These are phyloP conservation scores for Wolfiporia cocos DNA, from an alignment of 1,284 basidiomycete genomes.

Conservation along the genomic window DNA sequence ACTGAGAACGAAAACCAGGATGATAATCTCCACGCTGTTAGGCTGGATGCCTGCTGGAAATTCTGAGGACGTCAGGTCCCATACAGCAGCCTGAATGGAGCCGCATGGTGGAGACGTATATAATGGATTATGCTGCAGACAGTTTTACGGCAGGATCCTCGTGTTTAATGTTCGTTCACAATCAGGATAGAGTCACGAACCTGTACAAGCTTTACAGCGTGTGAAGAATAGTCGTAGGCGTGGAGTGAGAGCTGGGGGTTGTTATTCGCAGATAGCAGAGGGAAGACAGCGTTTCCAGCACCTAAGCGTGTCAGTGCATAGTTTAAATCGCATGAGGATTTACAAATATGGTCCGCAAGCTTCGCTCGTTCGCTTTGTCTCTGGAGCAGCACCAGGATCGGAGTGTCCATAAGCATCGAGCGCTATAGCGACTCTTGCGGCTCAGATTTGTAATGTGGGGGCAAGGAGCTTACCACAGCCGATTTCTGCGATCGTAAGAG, in stretches of 20 bases:
- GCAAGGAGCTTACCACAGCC: slow-evolving; percentile 62
- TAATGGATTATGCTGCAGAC: slow-evolving; percentile 69
- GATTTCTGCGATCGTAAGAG: slow-evolving; percentile 71
- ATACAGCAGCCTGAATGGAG: slow-evolving; percentile 76
- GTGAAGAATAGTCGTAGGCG: slow-evolving; percentile 89
- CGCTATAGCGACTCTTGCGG: too few species aligned
- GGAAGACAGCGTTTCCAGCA: slow-evolving; percentile 93
- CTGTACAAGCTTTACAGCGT: slow-evolving; percentile 90
- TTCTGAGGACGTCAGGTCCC: slow-evolving; percentile 77
- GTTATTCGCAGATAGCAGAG: slow-evolving; percentile 75
- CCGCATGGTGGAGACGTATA: slow-evolving; percentile 68
- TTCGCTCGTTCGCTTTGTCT: too few species aligned
- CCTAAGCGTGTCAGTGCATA: slow-evolving; percentile 36
- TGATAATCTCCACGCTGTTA: slow-evolving; percentile 76
- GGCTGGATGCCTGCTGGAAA: slow-evolving; percentile 65
- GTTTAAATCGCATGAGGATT: slow-evolving; percentile 8
- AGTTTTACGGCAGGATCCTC: neutral
- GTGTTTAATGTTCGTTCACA: neutral
- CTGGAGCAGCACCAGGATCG: too few species aligned
- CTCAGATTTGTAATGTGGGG: too few species aligned
- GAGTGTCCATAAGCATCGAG: too few species aligned
- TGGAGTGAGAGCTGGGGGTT: slow-evolving; percentile 73
- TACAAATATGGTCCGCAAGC: too few species aligned
- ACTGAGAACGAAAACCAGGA: slow-evolving; percentile 94
- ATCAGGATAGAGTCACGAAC: slow-evolving; percentile 29